Base-by-base conservation (phyloP, 23 red algal genomes). In the Gracilaria caudata region DNA sequence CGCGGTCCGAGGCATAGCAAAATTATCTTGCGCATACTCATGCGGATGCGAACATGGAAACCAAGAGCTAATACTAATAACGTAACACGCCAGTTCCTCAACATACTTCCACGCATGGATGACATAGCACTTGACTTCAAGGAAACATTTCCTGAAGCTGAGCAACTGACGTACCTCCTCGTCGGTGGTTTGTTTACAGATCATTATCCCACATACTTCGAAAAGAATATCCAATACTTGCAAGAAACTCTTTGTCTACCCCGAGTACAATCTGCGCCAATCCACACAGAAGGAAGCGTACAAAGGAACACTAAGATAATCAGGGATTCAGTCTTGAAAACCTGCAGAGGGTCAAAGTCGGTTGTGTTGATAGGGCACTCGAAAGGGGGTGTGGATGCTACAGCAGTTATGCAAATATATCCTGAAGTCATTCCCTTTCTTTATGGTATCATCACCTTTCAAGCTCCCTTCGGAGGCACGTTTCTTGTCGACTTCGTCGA, bases 231-330 rank as follows among this genome's bases (percentile, higher is more conserved):
- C 19, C 59, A 61, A 45, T 92, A 92, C 54, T 51, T 92, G 24
- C 38, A 75, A 46, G 63, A 71, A 29, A 82, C 7, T 13, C 79
- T 92, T 33, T 35, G 64, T 3, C 54, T 92, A 32, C 61, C 44
- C 38, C 36, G 58, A 11, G 77, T 78, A 10, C 59, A 77, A 36
- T 54, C 78, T n/a, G 65, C 76, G 2, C 84, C 84, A 58, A 83
- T 83, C 38, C 79, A 92, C 79, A 92, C 88, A 37, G 88, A 92
- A 35, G 78, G 88, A 49, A 83, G 88, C 78, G 75, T 92, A 40
- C 19, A 72, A 64, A 77, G 77, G 36, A 92, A 83, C 28, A 59
- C 65, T 0, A 74, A 75, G 28, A 61, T 76, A 33, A 77, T 82
- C 55, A 46, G 66, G 13, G 88, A 89, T 40, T 77, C 84, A 46